These are phyloP conservation scores for Oxyria digyna DNA, from an alignment of 148 eudicot genomes.

Conservation along the genomic window DNA sequence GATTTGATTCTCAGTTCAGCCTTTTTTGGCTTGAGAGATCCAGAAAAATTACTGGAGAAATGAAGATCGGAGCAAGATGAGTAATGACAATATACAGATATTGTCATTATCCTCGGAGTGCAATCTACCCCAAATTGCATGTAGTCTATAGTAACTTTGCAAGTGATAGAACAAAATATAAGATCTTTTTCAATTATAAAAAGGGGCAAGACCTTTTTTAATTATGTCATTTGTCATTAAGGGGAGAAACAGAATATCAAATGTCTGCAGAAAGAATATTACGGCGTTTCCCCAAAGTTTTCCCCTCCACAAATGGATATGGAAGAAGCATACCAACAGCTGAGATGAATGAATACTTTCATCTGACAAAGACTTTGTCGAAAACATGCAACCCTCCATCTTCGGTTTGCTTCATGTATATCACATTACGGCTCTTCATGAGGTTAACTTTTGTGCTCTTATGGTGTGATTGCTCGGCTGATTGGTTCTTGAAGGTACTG, in stretches of 20 bases:
- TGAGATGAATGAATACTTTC: background rate
- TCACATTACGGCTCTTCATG: background rate
- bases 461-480: slow-evolving; percentile 26
- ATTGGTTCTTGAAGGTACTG: slow-evolving; percentile 96
- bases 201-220: too few species aligned
- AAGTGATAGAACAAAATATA: too few species aligned
- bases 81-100: too few species aligned
- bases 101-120: too few species aligned
- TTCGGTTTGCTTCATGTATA: background rate
- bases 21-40: background rate
- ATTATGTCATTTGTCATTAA: background rate
- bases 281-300: background rate
- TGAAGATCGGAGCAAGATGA: too few species aligned
- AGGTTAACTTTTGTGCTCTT: background rate
- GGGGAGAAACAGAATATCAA: background rate
- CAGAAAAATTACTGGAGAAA: too few species aligned
- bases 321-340: background rate
- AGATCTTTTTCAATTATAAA: too few species aligned
- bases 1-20: background rate
- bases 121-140: too few species aligned
- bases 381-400: background rate
- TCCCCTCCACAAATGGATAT: background rate
- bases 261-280: background rate
- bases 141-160: too few species aligned
- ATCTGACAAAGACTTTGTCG: background rate